Evolutionary conservation across 306 rosid genomes (phyloP), one percentile per base, ranked within the genome.

Genomic region (Sphenostylis stenocarpa): DNA sequence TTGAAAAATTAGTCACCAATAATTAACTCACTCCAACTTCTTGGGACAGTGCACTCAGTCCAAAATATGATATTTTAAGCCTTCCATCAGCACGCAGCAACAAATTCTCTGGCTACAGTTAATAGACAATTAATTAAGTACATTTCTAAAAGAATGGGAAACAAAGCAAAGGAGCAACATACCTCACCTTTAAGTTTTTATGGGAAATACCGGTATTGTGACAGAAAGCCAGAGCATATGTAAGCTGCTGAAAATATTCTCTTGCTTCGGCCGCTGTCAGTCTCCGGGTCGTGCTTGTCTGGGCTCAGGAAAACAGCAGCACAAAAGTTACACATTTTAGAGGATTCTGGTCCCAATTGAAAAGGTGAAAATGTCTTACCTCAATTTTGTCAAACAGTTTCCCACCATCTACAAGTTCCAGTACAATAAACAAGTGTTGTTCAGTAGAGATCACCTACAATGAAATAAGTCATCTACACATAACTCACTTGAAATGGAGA

Each of bases 61-160:
- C 97, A 80, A 92, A 90, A 80, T 92, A 92, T 13, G 92, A 86
- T 80, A 90, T 86, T 84, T 89, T 92, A 28, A 92, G 97, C 57
- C 28, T 64, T 12, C 90, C 94, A 66, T 73, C 75, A 48, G 66
- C 85, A 80, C 83, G 91, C 72, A 92, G 68, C 78, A 92, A 85
- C 84, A 92, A 77, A 82, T 90, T 92, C 81, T 89, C 94, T 6
- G 91, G 94, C 96, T 92, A 84, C 24, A 58, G 73, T n/a, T 33
- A 56, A 76, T 14, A 73, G 60, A 77, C 3, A 14, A 58, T 56
- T 73, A 77, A 65, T 16, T 7, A 31, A 79, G 63, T 68, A 66
- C 44, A 33, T 33, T 1, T 1, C 1, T 4, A 33, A 31, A 6
- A 3, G n/a, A 48, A 49, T 0, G 15, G 9, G 43, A 52, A 11